Evolutionary conservation across 805 yeast species (phyloP), one percentile per base, ranked within the genome.

Genomic region (Metschnikowia noctiluminum): DNA sequence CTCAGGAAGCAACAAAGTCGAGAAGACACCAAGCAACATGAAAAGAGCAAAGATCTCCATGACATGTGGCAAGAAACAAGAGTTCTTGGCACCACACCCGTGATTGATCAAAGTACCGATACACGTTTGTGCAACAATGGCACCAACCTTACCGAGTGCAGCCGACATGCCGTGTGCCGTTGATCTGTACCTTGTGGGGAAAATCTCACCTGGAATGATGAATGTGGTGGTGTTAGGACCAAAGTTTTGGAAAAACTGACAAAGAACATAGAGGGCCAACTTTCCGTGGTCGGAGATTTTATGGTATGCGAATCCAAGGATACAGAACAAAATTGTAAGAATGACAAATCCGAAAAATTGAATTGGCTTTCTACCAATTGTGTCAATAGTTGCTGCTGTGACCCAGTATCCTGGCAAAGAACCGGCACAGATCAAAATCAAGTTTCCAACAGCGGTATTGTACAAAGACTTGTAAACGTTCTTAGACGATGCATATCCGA

Each of bases 91-190:
- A 35, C 89, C 73, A 81, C 96, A 89, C 54, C 81, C 78, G 69
- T 86, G 92, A 77, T 86, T 77, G 49, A 84, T 78, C 62, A 89
- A 78, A 55, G 96, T 88, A 78, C 96, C 94, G 58, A 87, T 70
- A 66, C 87, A 85, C 54, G 91, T 84, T 74, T 86, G 94, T 28
- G 96, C 96, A 76, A 89, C 81, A 59, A 89, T 88, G 51, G 96
- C 96, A 75, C 96, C 97, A 61, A 89, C 76, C 69, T 89, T 89
- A 77, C 96, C 97, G 32, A 82, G 69, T 44, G 95, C 97, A 60
- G 97, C 96, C 55, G 96, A 89, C 54, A 89, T 78, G 78, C 97
- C 97, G 62, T 89, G 97, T 42, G 96, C 96, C 58, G 96, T 83
- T 26, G 96, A 89, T 84, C 96, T 86, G 74, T 89, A 89, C 78